Conservation (phyloP, 2,329 filamentous ascomycete genomes). For the Bipolaris zeicola region DNA sequence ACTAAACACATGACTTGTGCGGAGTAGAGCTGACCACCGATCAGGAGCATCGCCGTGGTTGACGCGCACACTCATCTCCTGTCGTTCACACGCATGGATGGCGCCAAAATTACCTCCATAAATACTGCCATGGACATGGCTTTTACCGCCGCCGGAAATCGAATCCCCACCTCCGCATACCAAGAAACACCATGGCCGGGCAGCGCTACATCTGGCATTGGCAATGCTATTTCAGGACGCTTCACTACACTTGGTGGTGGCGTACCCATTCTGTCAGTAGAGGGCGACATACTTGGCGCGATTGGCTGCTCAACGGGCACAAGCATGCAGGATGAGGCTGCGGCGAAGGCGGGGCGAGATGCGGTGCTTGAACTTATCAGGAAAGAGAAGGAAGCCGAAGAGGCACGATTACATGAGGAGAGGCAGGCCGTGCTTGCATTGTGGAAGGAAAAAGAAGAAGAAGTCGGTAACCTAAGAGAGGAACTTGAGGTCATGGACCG, state of each 20-base stretch:
- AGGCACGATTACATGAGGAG: slow-evolving; percentile 25
- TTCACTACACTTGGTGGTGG: slow-evolving; percentile 61
- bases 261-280: slow-evolving; percentile 54
- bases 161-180: slow-evolving; percentile 57
- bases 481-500: slow-evolving; percentile 30
- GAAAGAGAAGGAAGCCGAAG: slow-evolving; percentile 25
- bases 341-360: slow-evolving; percentile 57
- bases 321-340: slow-evolving; percentile 58
- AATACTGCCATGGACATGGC: slow-evolving; percentile 67
- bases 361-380: slow-evolving; percentile 48
- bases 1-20: background rate
- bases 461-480: slow-evolving; percentile 23
- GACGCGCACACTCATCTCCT: slow-evolving; percentile 52
- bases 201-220: slow-evolving; percentile 55
- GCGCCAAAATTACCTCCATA: slow-evolving; percentile 57
- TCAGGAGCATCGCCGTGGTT: slow-evolving; percentile 56
- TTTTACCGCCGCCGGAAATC: slow-evolving; percentile 61
- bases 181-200: slow-evolving; percentile 58
- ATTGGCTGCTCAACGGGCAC: slow-evolving; percentile 61
- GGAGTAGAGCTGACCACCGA: background rate
- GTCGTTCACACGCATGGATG: slow-evolving; percentile 54
- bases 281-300: slow-evolving; percentile 57
- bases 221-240: slow-evolving; percentile 55
- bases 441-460: slow-evolving; percentile 33
- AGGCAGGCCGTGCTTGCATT: slow-evolving; percentile 26